Conservation (phyloP, 1,284 basidiomycete genomes). For the Paramarasmius palmivorus region DNA sequence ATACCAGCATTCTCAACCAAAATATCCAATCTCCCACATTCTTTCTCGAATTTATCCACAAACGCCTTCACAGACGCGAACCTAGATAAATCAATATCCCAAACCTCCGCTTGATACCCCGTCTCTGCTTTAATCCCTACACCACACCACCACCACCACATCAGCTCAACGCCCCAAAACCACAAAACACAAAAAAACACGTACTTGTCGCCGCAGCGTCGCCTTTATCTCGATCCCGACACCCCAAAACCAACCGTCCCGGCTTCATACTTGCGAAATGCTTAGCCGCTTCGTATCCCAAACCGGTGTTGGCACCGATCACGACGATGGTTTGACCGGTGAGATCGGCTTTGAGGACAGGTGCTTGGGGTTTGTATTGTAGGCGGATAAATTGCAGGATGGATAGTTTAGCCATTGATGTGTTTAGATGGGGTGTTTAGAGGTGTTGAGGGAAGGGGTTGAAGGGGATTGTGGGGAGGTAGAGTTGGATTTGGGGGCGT, state of each 20-base stretch:
- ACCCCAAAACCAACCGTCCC: slow-evolving; percentile 26
- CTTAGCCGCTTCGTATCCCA: slow-evolving; percentile 32
- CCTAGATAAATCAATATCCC: slow-evolving; percentile 37
- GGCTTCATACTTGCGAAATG: slow-evolving; percentile 33
- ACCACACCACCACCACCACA: too few species aligned
- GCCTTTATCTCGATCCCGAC: slow-evolving; percentile 25
- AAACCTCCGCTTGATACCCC: slow-evolving; percentile 31
- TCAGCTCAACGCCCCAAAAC: neutral
- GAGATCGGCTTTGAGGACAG: too few species aligned
- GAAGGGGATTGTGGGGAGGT: too few species aligned
- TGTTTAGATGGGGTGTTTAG: too few species aligned
- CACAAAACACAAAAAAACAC: neutral
- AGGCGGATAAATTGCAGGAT: too few species aligned
- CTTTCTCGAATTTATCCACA: slow-evolving; percentile 32
- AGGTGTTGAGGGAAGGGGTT: too few species aligned
- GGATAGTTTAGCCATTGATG: too few species aligned
- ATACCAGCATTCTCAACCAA: slow-evolving; percentile 40
- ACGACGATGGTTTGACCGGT: slow-evolving; percentile 33
- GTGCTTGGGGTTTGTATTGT: too few species aligned
- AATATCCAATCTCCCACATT: slow-evolving; percentile 36
- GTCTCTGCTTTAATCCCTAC: slow-evolving; percentile 32
- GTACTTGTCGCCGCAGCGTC: slow-evolving; percentile 20
- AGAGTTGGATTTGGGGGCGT: too few species aligned
- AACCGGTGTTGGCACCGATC: slow-evolving; percentile 32
- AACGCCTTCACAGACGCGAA: slow-evolving; percentile 40